A percentile compares a stretch with the other conserved stretches of the same genome.
Conservation (phyloP, 371 early-diverging fungal genomes). For the Mortierella sp. region DNA sequence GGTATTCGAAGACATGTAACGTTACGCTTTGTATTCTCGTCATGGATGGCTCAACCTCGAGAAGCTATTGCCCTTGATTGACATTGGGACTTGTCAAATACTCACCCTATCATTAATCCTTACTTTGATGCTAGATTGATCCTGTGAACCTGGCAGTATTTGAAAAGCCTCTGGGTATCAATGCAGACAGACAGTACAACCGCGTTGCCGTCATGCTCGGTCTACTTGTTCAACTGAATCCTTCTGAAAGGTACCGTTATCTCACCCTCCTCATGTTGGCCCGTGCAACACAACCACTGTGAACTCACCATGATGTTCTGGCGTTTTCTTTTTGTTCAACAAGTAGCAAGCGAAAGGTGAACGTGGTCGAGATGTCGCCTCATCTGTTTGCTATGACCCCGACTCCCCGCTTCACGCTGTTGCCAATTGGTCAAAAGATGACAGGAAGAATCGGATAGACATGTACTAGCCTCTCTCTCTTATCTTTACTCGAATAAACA, state of each 20-base stretch:
- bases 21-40: no score
- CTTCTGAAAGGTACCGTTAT: conserved; percentile 54
- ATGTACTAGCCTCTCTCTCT: no score
- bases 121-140: conserved; percentile 59
- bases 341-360: conserved; percentile 28
- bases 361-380: conserved; percentile 50
- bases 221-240: conserved; percentile 57
- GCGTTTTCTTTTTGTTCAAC: not conserved
- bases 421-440: conserved; percentile 65
- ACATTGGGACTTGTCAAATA: not conserved
- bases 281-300: not conserved
- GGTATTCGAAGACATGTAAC: conserved; percentile 43
- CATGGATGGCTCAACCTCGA: no score
- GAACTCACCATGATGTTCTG: conserved; percentile 8
- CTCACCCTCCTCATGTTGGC: no score
- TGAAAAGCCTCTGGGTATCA: conserved; percentile 56
- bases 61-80: not conserved
- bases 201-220: conserved; percentile 62
- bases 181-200: conserved; percentile 60
- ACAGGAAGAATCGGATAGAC: conserved; percentile 18
- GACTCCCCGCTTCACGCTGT: conserved; percentile 61
- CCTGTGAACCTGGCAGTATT: conserved; percentile 66
- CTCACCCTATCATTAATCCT: not conserved
- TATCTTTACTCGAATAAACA: no score
- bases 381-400: conserved; percentile 63